Base-by-base conservation (phyloP, 805 yeast species). In the Barnettozyma wickerhamii region DNA sequence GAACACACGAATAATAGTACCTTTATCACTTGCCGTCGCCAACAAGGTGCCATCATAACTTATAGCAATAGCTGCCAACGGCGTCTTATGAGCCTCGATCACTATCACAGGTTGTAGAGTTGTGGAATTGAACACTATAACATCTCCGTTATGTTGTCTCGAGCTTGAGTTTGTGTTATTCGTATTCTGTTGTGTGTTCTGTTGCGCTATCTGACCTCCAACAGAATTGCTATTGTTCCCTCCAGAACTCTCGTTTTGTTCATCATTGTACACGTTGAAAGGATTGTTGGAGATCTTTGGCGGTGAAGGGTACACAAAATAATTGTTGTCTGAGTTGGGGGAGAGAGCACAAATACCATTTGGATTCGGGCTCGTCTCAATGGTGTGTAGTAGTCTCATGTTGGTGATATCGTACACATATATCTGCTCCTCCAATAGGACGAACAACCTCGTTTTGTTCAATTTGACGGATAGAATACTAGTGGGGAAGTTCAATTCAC, bases 21-120 rank as follows among this genome's bases (percentile, higher is more conserved):
- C 95, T 51, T 83, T 83, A 33, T 76, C 79, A 10, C 88, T 79
- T 1, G 90, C 84, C 0, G 91, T 81, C 2, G 91, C 90, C 29
- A 84, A 60, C 19, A 79, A 56, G 1, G 68, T 63, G 0, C 91
- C 93, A 58, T 83, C 87, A 27, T 64, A 65, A 19, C 86, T 80
- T 19, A 84, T 59, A 3, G 81, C 64, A 40, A 84, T 64, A 1
- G 81, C 79, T 3, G 88, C 85, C 30, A 84, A 58, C 5, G 77
- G 70, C 0, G 85, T 75, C 53, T 81, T 82, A 53, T 84, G 95
- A 3, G 90, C 89, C 53, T 80, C 85, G 20, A 84, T 75, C 1
- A 82, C 81, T 40, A 80, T 75, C 10, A 79, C 51, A 1, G 90
- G 88, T 51, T 77, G 83, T 30, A 81, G 58, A 9, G 78, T 68